Conservation (phyloP, 495 filamentous ascomycete genomes). For the Neurospora terricola region DNA sequence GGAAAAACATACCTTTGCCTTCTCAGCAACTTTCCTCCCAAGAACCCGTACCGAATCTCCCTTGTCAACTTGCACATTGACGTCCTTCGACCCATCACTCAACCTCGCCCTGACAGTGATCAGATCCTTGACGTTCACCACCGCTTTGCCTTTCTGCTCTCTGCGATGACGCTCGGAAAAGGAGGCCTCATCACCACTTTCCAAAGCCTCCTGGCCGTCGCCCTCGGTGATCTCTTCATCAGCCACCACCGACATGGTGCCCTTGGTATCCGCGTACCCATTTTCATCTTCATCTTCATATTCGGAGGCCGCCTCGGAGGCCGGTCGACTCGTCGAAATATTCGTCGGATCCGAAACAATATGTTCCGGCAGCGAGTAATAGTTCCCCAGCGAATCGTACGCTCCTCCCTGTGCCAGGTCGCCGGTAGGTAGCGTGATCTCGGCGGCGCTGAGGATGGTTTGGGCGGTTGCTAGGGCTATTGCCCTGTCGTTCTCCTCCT, state of each 20-base stretch:
- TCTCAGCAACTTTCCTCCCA: conserved; percentile 51
- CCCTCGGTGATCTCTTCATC: conserved; percentile 33
- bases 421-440: conserved; percentile 67
- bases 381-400: conserved; percentile 67
- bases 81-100: conserved; percentile 60
- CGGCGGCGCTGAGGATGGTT: conserved; percentile 64
- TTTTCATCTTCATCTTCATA: conserved; percentile 9
- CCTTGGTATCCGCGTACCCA: conserved; percentile 20
- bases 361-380: conserved; percentile 68
- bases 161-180: conserved; percentile 36
- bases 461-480: conserved; percentile 61
- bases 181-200: conserved; percentile 36
- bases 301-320: too few relatives aligned
- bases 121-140: conserved; percentile 35
- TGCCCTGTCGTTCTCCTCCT: conserved; percentile 17
- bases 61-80: conserved; percentile 49
- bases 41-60: conserved; percentile 54
- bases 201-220: conserved; percentile 23
- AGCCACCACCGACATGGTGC: conserved; percentile 28
- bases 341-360: conserved; percentile 69
- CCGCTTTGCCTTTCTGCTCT: conserved; percentile 56
- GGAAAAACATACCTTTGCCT: conserved; percentile 47
- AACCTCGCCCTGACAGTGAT: conserved; percentile 56
- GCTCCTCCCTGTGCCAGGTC: conserved; percentile 56
- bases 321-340: conserved; percentile 33